phyloP scores from a whole-genome alignment of 1,139 yeast genomes.

The Dujonia santamariae region DNA sequence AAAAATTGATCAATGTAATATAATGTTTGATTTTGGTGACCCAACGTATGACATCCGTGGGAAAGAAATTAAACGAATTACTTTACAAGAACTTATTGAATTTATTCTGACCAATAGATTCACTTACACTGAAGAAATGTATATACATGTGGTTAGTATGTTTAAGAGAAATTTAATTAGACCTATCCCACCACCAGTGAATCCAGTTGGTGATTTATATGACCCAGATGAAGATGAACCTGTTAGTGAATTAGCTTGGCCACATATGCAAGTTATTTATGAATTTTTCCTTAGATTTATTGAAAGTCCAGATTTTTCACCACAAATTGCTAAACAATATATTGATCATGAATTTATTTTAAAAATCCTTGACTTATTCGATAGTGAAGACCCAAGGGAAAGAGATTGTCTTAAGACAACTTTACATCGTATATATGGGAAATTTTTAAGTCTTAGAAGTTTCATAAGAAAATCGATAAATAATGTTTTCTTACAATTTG shows the following conservation, averaged over 20 bases:
- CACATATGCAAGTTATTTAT: slow-evolving; percentile 96
- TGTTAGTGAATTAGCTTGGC: slow-evolving; percentile 95
- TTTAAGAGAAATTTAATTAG: slow-evolving; percentile 85
- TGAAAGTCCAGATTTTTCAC: slow-evolving; percentile 93
- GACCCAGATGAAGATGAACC: slow-evolving; percentile 99
- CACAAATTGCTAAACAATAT: slow-evolving; percentile 87
- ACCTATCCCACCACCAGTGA: slow-evolving; percentile 97
- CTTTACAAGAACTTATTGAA: slow-evolving; percentile 85
- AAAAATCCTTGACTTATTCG: slow-evolving; percentile 80
- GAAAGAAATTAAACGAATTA: slow-evolving; percentile 83
- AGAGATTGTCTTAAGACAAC: slow-evolving; percentile 94
- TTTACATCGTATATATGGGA: slow-evolving; percentile 92
- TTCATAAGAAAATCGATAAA: slow-evolving; percentile 89
- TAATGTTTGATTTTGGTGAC: slow-evolving; percentile 90
- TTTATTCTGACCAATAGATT: slow-evolving; percentile 81
- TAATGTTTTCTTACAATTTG: slow-evolving; percentile 88
- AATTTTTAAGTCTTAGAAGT: slow-evolving; percentile 84
- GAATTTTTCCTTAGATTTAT: slow-evolving; percentile 90
- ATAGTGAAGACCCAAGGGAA: slow-evolving; percentile 95
- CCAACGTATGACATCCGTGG: slow-evolving; percentile 91
- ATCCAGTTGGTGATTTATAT: slow-evolving; percentile 91
- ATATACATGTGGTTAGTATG: slow-evolving; percentile 84
- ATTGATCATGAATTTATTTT: slow-evolving; percentile 89
- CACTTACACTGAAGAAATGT: slow-evolving; percentile 87
- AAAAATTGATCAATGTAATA: slow-evolving; percentile 91